Evolutionary conservation across 192 early-diverging fungal genomes (phyloP).

Genomic region (Oehlia diaphana): DNA sequence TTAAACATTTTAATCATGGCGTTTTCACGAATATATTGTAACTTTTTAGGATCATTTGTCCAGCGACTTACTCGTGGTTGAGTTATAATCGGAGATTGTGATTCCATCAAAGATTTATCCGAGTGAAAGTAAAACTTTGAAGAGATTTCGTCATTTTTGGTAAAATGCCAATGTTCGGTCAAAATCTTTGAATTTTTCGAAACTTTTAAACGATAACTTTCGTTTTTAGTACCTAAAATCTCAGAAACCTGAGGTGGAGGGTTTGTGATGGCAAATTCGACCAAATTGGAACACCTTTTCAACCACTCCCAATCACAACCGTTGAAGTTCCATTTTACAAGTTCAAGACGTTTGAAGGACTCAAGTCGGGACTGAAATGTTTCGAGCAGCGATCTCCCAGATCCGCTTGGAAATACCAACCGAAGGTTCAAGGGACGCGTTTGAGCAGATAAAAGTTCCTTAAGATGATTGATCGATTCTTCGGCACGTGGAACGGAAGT

Average conservation of each 20-base stretch:
- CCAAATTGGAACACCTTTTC: constrained; percentile 4
- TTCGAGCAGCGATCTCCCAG: constrained; percentile 16
- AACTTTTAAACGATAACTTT: constrained; percentile 5
- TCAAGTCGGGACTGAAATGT: constrained; percentile 6
- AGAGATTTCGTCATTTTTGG: constrained; percentile 7
- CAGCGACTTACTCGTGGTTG: background rate
- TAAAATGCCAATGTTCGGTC: constrained; percentile 28
- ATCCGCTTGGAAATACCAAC: constrained; percentile 23
- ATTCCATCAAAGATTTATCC: constrained; percentile 11
- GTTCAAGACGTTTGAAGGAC: constrained; percentile 23
- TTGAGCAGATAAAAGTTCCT: constrained; percentile 15
- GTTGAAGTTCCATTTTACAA: constrained; percentile 25
- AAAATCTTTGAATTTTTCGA: constrained; percentile 27
- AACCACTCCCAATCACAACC: background rate
- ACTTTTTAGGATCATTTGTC: too few relatives aligned
- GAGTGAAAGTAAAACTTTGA: constrained; percentile 15
- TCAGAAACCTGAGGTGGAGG: background rate
- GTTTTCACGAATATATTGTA: too few relatives aligned
- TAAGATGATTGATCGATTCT: constrained; percentile 6
- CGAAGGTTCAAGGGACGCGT: constrained; percentile 14
- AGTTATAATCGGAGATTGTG: constrained; percentile 2
- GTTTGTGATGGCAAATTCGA: constrained; percentile 23
- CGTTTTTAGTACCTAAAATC: background rate
- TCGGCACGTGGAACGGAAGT: background rate
- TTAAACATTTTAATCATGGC: too few relatives aligned